Evolutionary conservation across 176 grass and related monocot genomes (phyloP), one percentile per base, ranked within the genome.

Genomic region (Secale cereale): DNA sequence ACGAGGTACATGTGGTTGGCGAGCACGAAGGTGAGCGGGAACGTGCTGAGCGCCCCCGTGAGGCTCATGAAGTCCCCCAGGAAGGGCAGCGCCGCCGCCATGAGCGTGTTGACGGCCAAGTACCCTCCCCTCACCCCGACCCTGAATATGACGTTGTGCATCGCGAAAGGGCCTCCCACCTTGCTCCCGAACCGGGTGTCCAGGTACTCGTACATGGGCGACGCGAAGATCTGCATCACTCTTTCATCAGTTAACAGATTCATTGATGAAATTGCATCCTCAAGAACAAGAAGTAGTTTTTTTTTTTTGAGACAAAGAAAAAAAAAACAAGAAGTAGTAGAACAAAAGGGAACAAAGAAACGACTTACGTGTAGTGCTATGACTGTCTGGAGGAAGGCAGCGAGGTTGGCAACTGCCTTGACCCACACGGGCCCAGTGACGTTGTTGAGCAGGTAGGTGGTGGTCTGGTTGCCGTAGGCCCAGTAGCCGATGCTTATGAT

Each of bases 1-100:
- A 43, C 83, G 59, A 94, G 78, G 78, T 94, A 91, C 92, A 94
- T 94, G 84, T 92, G 92, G 81, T 92, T 94, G 40, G 92, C 92
- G 26, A 94, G 87, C 50, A 94, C 92, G 56, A 94, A 94, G 26
- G 92, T 92, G 50, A 94, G 89, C 3, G 92, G 92, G 74, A 91
- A 94, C 2, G 87, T 87, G 87, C 92, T 91, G 31, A 94, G 77
- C 41, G 92, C 92, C 1, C 90, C 92, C 0, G 92, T 94, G 78
- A 94, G 86, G 81, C 92, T 94, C 90, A 94, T 94, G 65, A 94
- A 94, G 83, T 94, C 92, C 7, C 92, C 92, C 0, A 94, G 78
- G 75, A 92, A 94, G 2, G 92, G 92, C 52, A 94, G 78, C 90
- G 90, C 62, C 28, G 92, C 92, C 10, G 92, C 92, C 81, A 94